Evolutionary conservation across 2,329 filamentous ascomycete species (phyloP).

Genomic region (Elsinoe fawcettii): DNA sequence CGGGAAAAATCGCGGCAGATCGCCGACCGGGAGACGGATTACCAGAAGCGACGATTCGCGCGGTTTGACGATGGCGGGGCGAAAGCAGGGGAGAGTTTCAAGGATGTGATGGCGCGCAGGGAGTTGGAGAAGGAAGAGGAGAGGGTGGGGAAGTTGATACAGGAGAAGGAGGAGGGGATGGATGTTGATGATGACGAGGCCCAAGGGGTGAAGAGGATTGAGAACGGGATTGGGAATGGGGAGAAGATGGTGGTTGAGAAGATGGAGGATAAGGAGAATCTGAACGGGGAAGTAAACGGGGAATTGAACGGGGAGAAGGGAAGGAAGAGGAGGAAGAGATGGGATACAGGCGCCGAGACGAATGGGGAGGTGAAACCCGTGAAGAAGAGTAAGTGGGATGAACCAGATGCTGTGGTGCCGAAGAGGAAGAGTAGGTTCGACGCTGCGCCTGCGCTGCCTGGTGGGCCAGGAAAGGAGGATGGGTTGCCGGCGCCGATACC

Average conservation of each 20-base stretch:
- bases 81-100: slow-evolving; percentile 67
- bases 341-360: slow-evolving; percentile 59
- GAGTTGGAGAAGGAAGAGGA: slow-evolving; percentile 93
- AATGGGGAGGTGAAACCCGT: slow-evolving; percentile 32
- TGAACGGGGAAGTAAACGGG: slow-evolving; percentile 65
- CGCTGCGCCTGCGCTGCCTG: slow-evolving; percentile 64
- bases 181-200: slow-evolving; percentile 63
- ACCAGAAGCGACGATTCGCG: slow-evolving; percentile 91
- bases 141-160: slow-evolving; percentile 70
- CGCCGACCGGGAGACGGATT: slow-evolving; percentile 87
- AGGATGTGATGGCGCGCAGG: slow-evolving; percentile 81
- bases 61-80: slow-evolving; percentile 65
- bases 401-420: slow-evolving; percentile 45
- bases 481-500: slow-evolving; percentile 59
- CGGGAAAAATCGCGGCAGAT: slow-evolving; percentile 88
- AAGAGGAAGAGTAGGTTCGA: slow-evolving; percentile 87
- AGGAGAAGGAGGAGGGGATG: slow-evolving; percentile 57
- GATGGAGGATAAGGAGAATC: slow-evolving; percentile 65
- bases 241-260: slow-evolving; percentile 66
- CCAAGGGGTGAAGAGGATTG: slow-evolving; percentile 62
- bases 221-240: slow-evolving; percentile 53
- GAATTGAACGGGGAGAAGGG: slow-evolving; percentile 60
- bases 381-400: slow-evolving; percentile 28
- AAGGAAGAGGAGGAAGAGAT: slow-evolving; percentile 86
- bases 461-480: slow-evolving; percentile 52